Base-by-base conservation (phyloP, 2,329 filamentous ascomycete species). In the Aspergillus vadensis region DNA sequence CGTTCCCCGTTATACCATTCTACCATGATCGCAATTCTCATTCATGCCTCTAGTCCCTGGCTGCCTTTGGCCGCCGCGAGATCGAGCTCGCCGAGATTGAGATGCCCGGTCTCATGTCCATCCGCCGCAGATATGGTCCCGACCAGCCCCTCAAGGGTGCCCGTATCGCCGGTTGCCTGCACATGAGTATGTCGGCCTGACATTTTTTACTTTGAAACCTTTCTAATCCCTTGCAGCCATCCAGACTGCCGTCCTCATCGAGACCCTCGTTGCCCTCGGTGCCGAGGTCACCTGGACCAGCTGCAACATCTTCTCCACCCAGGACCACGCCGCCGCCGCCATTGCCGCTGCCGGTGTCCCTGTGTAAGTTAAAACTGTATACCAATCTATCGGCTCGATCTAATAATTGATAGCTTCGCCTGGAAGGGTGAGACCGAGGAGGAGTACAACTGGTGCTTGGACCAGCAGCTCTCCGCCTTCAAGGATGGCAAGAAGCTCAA, bases 231-330 rank as follows among this genome's bases (percentile, higher is more conserved):
- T 23, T 36, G 9, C 52, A 88, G 86, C 95, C 79, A 98, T 99
- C 83, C 95, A 99, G 86, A 99, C 95, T 69, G 95, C 95, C 73
- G 95, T 99, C 77, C 89, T 99, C 75, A 99, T 99, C 81, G 95
- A 99, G 89, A 99, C 95, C 69, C 89, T 99, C 77, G 91, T 86
- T 75, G 85, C 89, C 71, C 92, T 99, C 74, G 95, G 95, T 83
- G 95, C 95, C 74, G 95, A 98, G 87, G 91, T 98, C 74, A 99
- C 95, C 78, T 98, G 95, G 95, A 91, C 94, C 64, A 95, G 91
- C 73, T 99, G 95, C 90, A 98, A 99, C 88, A 98, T 99, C 82
- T 99, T 97, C 90, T 95, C 91, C 79, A 98, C 94, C 73, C 94
- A 97, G 83, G 95, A 98, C 83, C 94, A 98, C 83, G 95, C 95